Evolutionary conservation across 1,139 yeast species (phyloP), one percentile per base, ranked within the genome.

Genomic region (Candida labiduridarum): DNA sequence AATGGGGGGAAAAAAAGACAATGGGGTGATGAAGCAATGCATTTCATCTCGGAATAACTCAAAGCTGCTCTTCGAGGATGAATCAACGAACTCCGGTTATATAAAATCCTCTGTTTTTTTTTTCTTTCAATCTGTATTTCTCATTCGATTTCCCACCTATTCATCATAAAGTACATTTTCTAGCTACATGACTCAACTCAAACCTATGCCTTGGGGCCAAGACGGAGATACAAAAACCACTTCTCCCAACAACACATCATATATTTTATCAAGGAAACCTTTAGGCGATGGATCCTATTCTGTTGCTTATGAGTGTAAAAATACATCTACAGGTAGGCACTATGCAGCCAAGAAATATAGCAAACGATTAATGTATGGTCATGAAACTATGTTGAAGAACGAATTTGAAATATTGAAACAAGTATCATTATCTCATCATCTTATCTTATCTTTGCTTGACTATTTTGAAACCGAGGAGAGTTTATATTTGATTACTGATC

Each of bases 401-500:
- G 89, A 84, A 63, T 80, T 84, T 56, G 68, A 73, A 8, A 80
- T 82, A 2, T 72, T 84, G 33, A 73, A 79, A 51, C 69, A 74
- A 72, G 78, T 68, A 64, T 82, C 69, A 47, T 60, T 63, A 56
- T 59, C 62, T n/a, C 87, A 85, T 61, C 61, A 66, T 2, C 67
- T 72, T 53, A 77, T 87, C 22, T 68, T 87, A 50, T 84, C 85
- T 34, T 68, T 87, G 49, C 76, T 83, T 12, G 94, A 87, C 64
- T 84, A 80, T 63, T 87, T 87, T 62, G 91, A 87, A 61, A 86
- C 92, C 1, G 71, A 74, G 14, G 78, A 82, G 47, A 74, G 76
- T 55, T 67, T 85, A 35, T 86, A 82, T 51, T 67, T 87, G 48
- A 81, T 87, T 44, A 86, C 91, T 0, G 89, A 85, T 59, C 68